Base-by-base conservation (phyloP, 164 flowering plant species). In the Sedum album region DNA sequence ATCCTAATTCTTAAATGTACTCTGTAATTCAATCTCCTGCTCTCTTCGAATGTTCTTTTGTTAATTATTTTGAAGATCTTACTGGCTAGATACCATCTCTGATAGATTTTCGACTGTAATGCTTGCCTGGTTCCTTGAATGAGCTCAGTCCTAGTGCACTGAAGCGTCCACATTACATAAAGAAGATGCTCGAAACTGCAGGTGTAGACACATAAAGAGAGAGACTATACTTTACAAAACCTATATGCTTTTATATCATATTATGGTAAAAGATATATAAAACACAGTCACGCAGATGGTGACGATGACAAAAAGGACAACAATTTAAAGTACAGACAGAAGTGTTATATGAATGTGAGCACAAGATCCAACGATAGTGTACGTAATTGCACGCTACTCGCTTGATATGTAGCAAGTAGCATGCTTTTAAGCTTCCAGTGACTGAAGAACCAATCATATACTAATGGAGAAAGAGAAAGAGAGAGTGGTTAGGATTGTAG, bases 131-230 rank as follows among this genome's bases (percentile, higher is more conserved):
- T 21, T 13, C 6, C 62, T 57, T 57, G 62, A 14, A 57, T 28
- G 33, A 57, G 62, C 33, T 57, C 18, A 30, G 15, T 13, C 20
- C 18, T 57, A 11, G 20, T 30, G 33, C 62, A 57, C 33, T 13
- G 62, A 7, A 57, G 62, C 13, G 33, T 57, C 33, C 62, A 28
- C 33, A 57, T 57, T 28, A 57, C 33, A 57, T 33, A 26, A 26
- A 28, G 62, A 57, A 14, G 62, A 57, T 57, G 23, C 60, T 53
- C 11, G 30, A 53, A 53, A 53, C 60, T 23, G 60, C 60, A 21
- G 60, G 60, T 18, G 17, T 25, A 53, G 60, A 53, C 28, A 53
- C 25, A 49, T 25, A 53, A 28, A 53, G 60, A 6, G 30, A 53
- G 26, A 53, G 60, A 44, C 15, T 14, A 53, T 28, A 53, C 28